Conservation (phyloP, 2,329 filamentous ascomycete species). For the Neofusicoccum cordaticola region DNA sequence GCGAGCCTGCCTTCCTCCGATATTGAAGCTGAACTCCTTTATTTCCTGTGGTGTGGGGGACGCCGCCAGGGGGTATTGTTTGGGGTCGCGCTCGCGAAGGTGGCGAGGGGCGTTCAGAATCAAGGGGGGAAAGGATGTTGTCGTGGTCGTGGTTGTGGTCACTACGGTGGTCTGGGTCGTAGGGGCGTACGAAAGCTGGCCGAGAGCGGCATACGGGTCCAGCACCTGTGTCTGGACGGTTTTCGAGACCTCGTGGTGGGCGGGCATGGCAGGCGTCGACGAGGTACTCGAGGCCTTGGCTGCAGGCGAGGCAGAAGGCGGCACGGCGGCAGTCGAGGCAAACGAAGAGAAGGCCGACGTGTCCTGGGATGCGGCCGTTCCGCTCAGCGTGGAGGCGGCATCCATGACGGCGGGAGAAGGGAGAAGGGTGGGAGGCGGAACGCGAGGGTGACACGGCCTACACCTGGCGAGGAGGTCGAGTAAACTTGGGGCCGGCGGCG, state of each 20-base stretch:
- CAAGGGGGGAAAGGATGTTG: slow-evolving; percentile 77
- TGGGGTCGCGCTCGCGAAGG: slow-evolving; percentile 72
- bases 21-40: slow-evolving; percentile 71
- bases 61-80: slow-evolving; percentile 83
- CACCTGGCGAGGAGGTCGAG: slow-evolving; percentile 17
- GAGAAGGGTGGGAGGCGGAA: slow-evolving; percentile 20
- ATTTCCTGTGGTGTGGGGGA: slow-evolving; percentile 79
- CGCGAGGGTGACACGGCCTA: slow-evolving; percentile 24
- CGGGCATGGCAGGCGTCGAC: slow-evolving; percentile 25
- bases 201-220: slow-evolving; percentile 46
- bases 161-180: slow-evolving; percentile 66
- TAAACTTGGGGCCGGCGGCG: slow-evolving; percentile 17
- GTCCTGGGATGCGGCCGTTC: slow-evolving; percentile 7
- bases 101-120: slow-evolving; percentile 70
- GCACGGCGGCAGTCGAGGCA: slow-evolving; percentile 10
- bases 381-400: slow-evolving; percentile 17
- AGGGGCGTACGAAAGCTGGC: slow-evolving; percentile 61
- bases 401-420: slow-evolving; percentile 19
- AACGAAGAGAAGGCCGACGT: slow-evolving; percentile 12
- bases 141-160: slow-evolving; percentile 89
- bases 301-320: slow-evolving; percentile 5
- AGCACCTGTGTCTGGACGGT: slow-evolving; percentile 26
- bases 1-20: slow-evolving; percentile 59
- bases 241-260: slow-evolving; percentile 27
- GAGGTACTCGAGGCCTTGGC: slow-evolving; percentile 11